Evolutionary conservation across 2,329 filamentous ascomycete species (phyloP).

Genomic region (Fusarium sp.): DNA sequence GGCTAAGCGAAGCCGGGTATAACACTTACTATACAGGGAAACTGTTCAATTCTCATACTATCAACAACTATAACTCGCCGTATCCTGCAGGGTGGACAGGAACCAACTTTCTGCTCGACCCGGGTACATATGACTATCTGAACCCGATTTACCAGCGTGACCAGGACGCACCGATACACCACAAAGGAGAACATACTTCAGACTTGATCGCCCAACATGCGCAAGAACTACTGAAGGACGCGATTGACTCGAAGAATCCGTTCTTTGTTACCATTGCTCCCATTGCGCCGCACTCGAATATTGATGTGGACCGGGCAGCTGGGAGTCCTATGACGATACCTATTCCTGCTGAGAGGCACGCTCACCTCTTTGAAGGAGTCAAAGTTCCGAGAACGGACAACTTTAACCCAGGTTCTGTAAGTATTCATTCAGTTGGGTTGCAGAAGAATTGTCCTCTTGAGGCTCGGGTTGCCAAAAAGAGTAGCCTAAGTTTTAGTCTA

Average conservation of each 20-base stretch:
- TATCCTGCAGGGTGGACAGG: constrained; percentile 69
- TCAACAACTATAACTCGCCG: constrained; percentile 70
- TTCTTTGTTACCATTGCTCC: constrained; percentile 77
- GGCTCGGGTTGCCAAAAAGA: too few species aligned
- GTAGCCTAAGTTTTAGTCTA: too few species aligned
- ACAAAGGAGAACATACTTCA: constrained; percentile 54
- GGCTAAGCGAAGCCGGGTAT: constrained; percentile 77
- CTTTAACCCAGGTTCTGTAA: constrained; percentile 73
- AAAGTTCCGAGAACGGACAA: constrained; percentile 71
- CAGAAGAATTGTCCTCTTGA: too few species aligned
- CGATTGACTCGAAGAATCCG: constrained; percentile 63
- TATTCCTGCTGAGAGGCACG: constrained; percentile 70
- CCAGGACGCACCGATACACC: constrained; percentile 48
- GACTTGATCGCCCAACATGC: constrained; percentile 72
- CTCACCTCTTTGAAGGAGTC: constrained; percentile 69
- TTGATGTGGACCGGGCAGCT: constrained; percentile 37
- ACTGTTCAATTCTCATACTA: constrained; percentile 73
- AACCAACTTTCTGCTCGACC: constrained; percentile 52
- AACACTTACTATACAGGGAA: constrained; percentile 81
- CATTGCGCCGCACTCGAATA: constrained; percentile 73
- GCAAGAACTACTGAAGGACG: constrained; percentile 71
- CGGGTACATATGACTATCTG: constrained; percentile 57
- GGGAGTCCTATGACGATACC: constrained; percentile 52
- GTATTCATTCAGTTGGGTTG: constrained; percentile 7
- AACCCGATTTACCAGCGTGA: constrained; percentile 63